Base-by-base conservation (phyloP, 768 basidiomycete genomes). In the Tulasnella sp. region DNA sequence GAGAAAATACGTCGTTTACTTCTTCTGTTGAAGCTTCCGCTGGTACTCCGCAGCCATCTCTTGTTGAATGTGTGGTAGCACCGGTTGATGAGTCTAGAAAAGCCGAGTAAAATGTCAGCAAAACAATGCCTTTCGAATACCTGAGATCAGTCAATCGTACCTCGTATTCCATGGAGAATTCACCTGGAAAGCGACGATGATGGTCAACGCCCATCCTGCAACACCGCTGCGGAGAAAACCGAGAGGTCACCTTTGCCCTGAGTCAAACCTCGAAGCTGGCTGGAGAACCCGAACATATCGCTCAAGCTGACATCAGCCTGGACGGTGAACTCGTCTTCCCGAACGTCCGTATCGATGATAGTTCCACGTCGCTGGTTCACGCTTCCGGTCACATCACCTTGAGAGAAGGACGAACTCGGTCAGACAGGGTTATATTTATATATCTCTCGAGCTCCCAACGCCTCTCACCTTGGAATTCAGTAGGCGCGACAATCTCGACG, bases 241-340 rank as follows among this genome's bases (percentile, higher is more conserved):
- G 7, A 75, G 89, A 91, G n/a, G 82, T 91, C 89, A 76, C 94
- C 95, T 83, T 99, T 98, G 77, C 96, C 97, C 81, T 98, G 97
- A 0, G 97, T 99, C 72, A 87, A 88, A 3, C 96, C 96, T 72
- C 96, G 88, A 62, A 98, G 84, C 76, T 94, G 91, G 77, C 89
- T 93, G 41, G 95, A 95, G 79, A 98, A 98, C 19, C 94, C 92
- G 78, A 99, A 99, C 96, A 98, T 98, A 76, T 98, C 96, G 80
- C 94, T 97, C 80, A 99, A 80, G 8, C 93, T 89, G 14, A 99
- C 95, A 78, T 98, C 96, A 26, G 94, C 94, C 35, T 86, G 84
- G 70, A 90, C 86, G 5, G 92, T 94, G 78, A 99, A 98, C 81
- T 99, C 96, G 76, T 98, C 97, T 76, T 97, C 95, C 52, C 96